Evolutionary conservation across 768 basidiomycete species (phyloP).

Genomic region (Scleroderma citrinum): DNA sequence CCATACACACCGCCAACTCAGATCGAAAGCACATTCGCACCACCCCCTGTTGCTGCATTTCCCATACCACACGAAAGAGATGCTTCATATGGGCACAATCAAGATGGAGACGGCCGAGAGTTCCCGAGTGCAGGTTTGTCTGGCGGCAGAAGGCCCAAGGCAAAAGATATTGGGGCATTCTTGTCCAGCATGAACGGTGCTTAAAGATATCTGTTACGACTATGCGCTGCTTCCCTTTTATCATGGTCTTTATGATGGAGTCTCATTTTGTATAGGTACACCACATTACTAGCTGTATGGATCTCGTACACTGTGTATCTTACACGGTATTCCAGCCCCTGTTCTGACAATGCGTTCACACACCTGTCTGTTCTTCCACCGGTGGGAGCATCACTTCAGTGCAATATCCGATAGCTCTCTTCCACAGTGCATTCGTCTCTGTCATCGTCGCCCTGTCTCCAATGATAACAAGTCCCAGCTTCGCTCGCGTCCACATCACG

Average conservation of each 20-base stretch:
- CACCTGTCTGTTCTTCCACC: not conserved
- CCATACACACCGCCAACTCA: constrained; percentile 35
- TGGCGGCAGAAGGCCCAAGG: constrained; percentile 25
- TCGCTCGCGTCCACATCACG: constrained; percentile 67
- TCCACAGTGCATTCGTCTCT: constrained; percentile 42
- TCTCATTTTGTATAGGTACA: not conserved
- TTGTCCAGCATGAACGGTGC: constrained; percentile 33
- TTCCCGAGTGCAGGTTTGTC: constrained; percentile 38
- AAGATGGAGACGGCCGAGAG: constrained; percentile 15
- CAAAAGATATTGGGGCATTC: constrained; percentile 37
- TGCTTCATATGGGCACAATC: constrained; percentile 25
- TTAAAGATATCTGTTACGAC: constrained; percentile 2
- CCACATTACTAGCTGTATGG: not conserved
- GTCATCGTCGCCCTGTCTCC: constrained; percentile 50
- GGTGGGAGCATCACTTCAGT: constrained; percentile 17
- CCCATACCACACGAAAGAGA: constrained; percentile 27
- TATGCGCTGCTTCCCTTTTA: not conserved
- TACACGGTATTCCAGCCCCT: not conserved
- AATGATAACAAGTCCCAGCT: constrained; percentile 52
- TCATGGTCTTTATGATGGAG: not conserved
- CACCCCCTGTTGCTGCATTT: constrained; percentile 15
- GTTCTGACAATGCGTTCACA: too few relatives aligned
- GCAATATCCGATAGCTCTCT: constrained; percentile 38
- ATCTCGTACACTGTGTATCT: not conserved
- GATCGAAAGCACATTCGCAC: constrained; percentile 28